These are phyloP conservation scores for Talaromyces sp. DNA, from an alignment of 2,329 filamentous ascomycete genomes.

Conservation along the genomic window DNA sequence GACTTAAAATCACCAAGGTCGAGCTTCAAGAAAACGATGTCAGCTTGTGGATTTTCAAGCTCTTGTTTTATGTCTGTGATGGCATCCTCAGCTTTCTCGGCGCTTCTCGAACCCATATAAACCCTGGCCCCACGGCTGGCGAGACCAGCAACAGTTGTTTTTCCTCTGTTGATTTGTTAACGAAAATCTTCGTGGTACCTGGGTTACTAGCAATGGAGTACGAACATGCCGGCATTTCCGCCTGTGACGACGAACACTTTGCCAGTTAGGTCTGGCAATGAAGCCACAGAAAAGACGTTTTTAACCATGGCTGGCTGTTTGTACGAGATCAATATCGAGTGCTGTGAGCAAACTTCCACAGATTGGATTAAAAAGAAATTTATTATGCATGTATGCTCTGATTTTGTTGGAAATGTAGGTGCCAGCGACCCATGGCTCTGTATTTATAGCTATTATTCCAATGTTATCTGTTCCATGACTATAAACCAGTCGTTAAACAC, in stretches of 20 bases:
- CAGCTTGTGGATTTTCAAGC: slow-evolving; percentile 28
- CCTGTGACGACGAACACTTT: slow-evolving; percentile 1
- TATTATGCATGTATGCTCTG: neutral
- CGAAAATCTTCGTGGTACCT: neutral
- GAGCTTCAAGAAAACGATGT: slow-evolving; percentile 20
- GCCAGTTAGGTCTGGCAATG: slow-evolving; percentile 5
- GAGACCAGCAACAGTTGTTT: neutral
- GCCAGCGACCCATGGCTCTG: neutral
- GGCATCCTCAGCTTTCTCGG: neutral
- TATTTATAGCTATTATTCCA: neutral
- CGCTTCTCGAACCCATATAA: neutral
- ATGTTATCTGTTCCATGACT: neutral
- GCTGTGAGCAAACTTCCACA: neutral
- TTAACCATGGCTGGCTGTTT: neutral
- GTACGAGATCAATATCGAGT: neutral
- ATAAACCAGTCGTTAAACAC: neutral
- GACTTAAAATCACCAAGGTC: slow-evolving; percentile 21
- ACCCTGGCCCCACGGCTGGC: neutral
- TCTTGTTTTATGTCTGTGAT: slow-evolving; percentile 20
- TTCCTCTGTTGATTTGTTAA: neutral
- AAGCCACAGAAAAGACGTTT: neutral
- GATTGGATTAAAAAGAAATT: neutral
- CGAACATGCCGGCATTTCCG: slow-evolving; percentile 8
- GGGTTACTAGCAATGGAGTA: neutral
- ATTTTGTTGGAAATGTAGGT: neutral